Evolutionary conservation across 1,139 yeast species (phyloP).

Genomic region (Blastobotrys arbuscula): DNA sequence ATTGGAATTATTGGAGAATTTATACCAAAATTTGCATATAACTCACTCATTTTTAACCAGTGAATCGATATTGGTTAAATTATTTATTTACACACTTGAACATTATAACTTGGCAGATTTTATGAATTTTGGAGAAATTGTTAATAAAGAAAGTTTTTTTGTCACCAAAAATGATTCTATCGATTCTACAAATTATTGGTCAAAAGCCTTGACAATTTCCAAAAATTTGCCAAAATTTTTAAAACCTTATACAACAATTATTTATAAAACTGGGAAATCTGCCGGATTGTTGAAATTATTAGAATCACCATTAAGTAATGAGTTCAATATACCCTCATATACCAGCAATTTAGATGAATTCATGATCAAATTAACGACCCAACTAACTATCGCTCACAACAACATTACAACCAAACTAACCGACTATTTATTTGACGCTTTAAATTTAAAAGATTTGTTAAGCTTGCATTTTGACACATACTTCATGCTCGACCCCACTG

Average conservation of each 20-base stretch:
- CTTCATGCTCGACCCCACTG: slow-evolving; percentile 17
- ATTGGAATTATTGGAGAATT: slow-evolving; percentile 15
- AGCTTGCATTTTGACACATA: slow-evolving; percentile 13
- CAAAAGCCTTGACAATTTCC: not conserved
- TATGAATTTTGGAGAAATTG: not conserved
- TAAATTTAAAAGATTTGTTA: not conserved
- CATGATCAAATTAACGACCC: not conserved
- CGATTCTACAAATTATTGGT: not conserved
- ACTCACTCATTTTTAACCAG: not conserved
- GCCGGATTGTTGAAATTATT: not conserved
- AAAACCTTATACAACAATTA: not conserved
- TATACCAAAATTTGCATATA: slow-evolving; percentile 10
- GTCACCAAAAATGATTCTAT: not conserved
- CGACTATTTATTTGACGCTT: not conserved
- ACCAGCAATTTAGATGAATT: not conserved
- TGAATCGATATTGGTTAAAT: not conserved
- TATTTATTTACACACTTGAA: not conserved
- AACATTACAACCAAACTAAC: not conserved
- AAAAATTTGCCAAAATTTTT: not conserved
- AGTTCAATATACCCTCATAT: not conserved
- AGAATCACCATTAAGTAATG: not conserved
- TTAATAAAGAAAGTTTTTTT: not conserved
- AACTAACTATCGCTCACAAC: not conserved
- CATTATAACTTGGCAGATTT: not conserved
- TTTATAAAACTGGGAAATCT: not conserved